Percentiles rank a stretch among this genome's conserved stretches.
phyloP scores from a whole-genome alignment of 495 filamentous ascomycete genomes.

The Chaetomium fimeti region DNA sequence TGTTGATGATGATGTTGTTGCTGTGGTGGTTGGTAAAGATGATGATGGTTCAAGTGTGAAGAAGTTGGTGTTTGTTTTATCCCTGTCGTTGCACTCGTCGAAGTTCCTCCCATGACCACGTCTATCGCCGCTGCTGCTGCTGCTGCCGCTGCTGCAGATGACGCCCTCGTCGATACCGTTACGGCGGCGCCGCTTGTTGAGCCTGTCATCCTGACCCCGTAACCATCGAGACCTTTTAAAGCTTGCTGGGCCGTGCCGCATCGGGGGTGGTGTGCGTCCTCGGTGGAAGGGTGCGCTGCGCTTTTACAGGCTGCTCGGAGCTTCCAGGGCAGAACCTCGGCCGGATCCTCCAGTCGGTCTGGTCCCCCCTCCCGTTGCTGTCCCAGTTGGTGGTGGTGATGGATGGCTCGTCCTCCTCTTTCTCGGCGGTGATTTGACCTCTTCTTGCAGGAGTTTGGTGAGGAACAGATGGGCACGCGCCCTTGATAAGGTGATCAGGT shows the following conservation, averaged over 20 bases:
- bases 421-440: background rate
- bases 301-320: conserved; percentile 6
- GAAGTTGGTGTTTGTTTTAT: no score
- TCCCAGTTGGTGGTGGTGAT: background rate
- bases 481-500: conserved; percentile 19
- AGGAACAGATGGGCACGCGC: conserved; percentile 15
- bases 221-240: conserved; percentile 31
- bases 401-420: background rate
- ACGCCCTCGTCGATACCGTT: conserved; percentile 28
- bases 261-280: conserved; percentile 16
- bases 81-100: conserved; percentile 3
- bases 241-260: conserved; percentile 14
- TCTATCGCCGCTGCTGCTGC: conserved; percentile 13
- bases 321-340: conserved; percentile 13
- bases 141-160: conserved; percentile 17
- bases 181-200: conserved; percentile 30
- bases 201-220: conserved; percentile 28
- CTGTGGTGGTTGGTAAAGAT: background rate
- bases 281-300: background rate
- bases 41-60: no score
- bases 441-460: background rate
- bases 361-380: background rate
- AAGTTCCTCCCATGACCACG: conserved; percentile 23
- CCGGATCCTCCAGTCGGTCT: background rate
- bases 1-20: background rate